Conservation (phyloP, 257 asterid genomes). For the Solanum paucissectum region DNA sequence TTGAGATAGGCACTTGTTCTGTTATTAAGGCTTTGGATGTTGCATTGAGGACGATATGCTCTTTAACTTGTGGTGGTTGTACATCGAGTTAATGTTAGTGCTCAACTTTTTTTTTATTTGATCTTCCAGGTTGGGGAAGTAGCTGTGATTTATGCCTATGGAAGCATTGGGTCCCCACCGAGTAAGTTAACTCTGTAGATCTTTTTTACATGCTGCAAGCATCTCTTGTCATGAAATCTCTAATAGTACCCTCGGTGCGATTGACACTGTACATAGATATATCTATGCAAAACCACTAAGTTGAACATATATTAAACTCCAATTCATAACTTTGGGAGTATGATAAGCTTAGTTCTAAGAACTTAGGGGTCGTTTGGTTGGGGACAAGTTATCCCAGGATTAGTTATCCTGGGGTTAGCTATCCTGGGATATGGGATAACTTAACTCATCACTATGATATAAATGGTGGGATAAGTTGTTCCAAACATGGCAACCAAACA, state of each 20-base stretch:
- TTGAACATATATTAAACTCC: not conserved
- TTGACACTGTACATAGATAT: not conserved
- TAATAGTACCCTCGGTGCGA: not conserved
- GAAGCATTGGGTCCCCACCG: slow-evolving; percentile 95
- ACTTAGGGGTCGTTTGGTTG: too few relatives aligned
- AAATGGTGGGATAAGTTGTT: too few relatives aligned
- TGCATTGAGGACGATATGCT: slow-evolving; percentile 45
- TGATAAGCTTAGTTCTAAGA: not conserved
- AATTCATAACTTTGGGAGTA: not conserved
- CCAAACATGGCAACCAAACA: too few relatives aligned
- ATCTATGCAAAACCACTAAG: not conserved
- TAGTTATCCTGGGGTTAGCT: too few relatives aligned
- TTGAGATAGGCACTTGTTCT: slow-evolving; percentile 2
- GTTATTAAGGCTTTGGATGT: slow-evolving; percentile 93
- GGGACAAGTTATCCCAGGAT: too few relatives aligned
- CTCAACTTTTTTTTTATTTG: not conserved
- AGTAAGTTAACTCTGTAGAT: slow-evolving; percentile 24
- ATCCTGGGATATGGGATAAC: too few relatives aligned
- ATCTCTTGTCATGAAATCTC: not conserved
- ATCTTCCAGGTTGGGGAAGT: slow-evolving; percentile 75
- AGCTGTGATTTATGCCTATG: slow-evolving; percentile 81
- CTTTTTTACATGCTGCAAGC: not conserved
- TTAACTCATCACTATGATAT: too few relatives aligned
- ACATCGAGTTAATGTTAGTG: not conserved
- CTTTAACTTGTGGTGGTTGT: not conserved